Evolutionary conservation across 2,329 filamentous ascomycete genomes (phyloP).

Genomic region (Plectosphaerella cucumerina): DNA sequence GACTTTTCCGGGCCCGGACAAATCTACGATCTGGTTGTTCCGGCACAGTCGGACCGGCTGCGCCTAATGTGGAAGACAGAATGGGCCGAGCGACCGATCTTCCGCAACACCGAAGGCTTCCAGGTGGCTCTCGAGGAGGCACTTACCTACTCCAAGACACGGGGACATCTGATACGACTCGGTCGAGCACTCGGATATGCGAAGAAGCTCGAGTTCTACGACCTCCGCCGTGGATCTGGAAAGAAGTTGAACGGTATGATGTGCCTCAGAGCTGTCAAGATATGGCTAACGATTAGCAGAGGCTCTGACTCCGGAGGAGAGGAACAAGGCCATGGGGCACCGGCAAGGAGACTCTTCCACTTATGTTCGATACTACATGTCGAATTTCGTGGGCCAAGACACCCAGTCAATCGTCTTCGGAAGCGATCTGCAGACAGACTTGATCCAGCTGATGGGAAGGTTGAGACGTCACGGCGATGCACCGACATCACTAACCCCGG

Average conservation of each 20-base stretch:
- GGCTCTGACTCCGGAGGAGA: conserved; percentile 11
- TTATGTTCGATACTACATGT: conserved; percentile 8
- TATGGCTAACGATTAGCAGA: conserved; percentile 6
- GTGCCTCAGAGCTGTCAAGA: neutral
- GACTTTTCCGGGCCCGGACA: conserved; percentile 14
- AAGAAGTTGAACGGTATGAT: conserved; percentile 20
- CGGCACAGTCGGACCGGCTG: conserved; percentile 11
- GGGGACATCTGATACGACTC: conserved; percentile 27
- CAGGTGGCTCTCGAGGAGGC: conserved; percentile 14
- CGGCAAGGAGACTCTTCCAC: conserved; percentile 7
- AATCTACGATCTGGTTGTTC: conserved; percentile 19
- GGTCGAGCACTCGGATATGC: conserved; percentile 17
- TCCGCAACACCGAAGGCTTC: conserved; percentile 15
- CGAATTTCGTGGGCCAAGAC: conserved; percentile 7
- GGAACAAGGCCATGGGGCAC: conserved; percentile 10
- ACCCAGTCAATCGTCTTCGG: conserved; percentile 8
- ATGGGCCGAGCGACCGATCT: conserved; percentile 15
- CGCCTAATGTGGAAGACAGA: conserved; percentile 16
- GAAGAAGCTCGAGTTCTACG: conserved; percentile 19
- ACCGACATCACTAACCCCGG: conserved; percentile 9
- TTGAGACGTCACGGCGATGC: conserved; percentile 5
- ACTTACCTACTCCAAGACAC: conserved; percentile 33
- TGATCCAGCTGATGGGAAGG: conserved; percentile 6
- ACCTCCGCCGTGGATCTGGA: conserved; percentile 15
- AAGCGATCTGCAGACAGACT: conserved; percentile 4